Percentiles rank a stretch among this genome's conserved stretches.
These are phyloP conservation scores for Saccharomyces hybrid DNA, from an alignment of 1,139 yeast species.

Conservation along the genomic window DNA sequence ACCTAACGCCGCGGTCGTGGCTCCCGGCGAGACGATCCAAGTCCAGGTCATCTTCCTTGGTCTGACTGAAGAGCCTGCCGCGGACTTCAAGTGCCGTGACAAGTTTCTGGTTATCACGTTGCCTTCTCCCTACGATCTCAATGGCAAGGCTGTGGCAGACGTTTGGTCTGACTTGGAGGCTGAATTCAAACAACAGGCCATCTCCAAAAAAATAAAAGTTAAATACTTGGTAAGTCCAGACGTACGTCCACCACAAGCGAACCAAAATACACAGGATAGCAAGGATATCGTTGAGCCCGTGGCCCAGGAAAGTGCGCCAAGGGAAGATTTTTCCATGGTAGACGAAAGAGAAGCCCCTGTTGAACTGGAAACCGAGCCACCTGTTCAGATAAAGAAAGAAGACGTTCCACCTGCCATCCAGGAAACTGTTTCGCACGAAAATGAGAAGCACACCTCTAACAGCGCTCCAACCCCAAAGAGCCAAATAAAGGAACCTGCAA, in stretches of 20 bases:
- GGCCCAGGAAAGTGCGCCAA: slow-evolving; percentile 2
- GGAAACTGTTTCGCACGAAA: slow-evolving; percentile 7
- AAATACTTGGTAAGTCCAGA: slow-evolving; percentile 39
- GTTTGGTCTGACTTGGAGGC: slow-evolving; percentile 68
- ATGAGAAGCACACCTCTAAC: slow-evolving; percentile 8
- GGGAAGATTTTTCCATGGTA: neutral
- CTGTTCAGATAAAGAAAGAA: slow-evolving; percentile 5
- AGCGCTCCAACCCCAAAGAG: slow-evolving; percentile 13
- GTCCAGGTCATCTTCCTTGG: slow-evolving; percentile 85
- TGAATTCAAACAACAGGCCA: slow-evolving; percentile 49
- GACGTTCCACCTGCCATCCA: neutral
- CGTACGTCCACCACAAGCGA: neutral
- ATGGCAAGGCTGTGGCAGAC: slow-evolving; percentile 53
- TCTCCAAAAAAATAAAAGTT: slow-evolving; percentile 74
- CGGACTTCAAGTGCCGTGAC: slow-evolving; percentile 75
- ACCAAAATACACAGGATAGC: slow-evolving; percentile 3
- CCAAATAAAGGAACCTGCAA: slow-evolving; percentile 2
- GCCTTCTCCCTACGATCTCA: slow-evolving; percentile 55
- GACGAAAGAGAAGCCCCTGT: neutral
- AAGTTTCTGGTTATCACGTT: slow-evolving; percentile 84
- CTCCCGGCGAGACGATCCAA: slow-evolving; percentile 64
- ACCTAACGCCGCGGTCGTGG: slow-evolving; percentile 80
- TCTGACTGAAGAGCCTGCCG: slow-evolving; percentile 62
- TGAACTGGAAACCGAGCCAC: slow-evolving; percentile 3
- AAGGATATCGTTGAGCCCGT: slow-evolving; percentile 3